Conservation (phyloP, 768 basidiomycete genomes). For the Leccinellum rugosiceps region DNA sequence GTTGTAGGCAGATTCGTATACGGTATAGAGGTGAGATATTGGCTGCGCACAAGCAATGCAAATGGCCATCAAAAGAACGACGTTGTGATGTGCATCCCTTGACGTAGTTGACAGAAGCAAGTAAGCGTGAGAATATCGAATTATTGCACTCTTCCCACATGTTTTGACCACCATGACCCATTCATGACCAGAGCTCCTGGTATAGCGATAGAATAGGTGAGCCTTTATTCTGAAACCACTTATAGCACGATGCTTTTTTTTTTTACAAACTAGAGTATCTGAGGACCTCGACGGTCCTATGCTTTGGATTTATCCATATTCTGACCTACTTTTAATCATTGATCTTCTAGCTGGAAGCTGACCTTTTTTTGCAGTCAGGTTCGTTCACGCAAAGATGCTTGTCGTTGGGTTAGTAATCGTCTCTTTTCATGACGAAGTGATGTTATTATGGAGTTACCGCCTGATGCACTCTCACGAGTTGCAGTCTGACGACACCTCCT, state of each 20-base stretch:
- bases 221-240: background rate
- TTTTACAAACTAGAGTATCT: conserved; percentile 11
- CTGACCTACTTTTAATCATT: background rate
- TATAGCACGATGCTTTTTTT: background rate
- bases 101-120: background rate
- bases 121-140: conserved; percentile 5
- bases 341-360: background rate
- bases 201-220: background rate
- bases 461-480: conserved; percentile 5
- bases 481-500: conserved; percentile 12
- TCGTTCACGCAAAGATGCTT: too few species aligned
- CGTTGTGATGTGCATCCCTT: background rate
- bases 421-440: conserved; percentile 1
- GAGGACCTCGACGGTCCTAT: conserved; percentile 2
- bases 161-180: background rate
- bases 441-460: conserved; percentile 18
- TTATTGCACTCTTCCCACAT: background rate
- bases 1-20: conserved; percentile 77
- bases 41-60: conserved; percentile 72
- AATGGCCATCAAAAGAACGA: conserved; percentile 59
- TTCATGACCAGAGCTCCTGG: background rate
- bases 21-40: conserved; percentile 71
- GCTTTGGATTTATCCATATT: background rate
- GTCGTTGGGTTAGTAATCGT: background rate
- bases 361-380: background rate